Conservation (phyloP, 768 basidiomycete species). For the Pleurotus giganteus region DNA sequence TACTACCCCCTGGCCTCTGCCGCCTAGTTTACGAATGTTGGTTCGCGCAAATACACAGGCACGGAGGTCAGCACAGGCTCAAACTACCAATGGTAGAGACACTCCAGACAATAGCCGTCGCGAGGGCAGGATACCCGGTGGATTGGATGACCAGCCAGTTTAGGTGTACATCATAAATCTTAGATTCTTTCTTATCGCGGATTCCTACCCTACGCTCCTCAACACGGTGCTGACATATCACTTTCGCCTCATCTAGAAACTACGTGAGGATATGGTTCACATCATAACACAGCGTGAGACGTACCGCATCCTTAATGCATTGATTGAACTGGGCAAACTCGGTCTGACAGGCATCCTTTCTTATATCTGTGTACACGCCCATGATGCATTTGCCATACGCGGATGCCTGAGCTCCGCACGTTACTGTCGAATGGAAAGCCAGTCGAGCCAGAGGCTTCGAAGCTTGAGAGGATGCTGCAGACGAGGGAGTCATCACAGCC, state of each 20-base stretch:
- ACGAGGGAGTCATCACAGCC: too few relatives aligned
- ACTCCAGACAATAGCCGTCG: neutral
- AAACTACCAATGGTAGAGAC: conserved; percentile 2
- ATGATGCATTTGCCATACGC: conserved; percentile 89
- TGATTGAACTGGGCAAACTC: conserved; percentile 84
- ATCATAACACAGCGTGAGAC: conserved; percentile 21
- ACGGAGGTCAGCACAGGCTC: conserved; percentile 17
- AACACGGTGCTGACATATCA: neutral
- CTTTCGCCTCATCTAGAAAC: conserved; percentile 48
- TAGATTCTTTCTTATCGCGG: neutral
- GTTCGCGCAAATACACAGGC: conserved; percentile 46
- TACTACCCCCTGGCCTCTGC: conserved; percentile 53
- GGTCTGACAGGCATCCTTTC: conserved; percentile 76
- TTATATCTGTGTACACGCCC: conserved; percentile 78
- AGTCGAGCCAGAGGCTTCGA: conserved; percentile 57
- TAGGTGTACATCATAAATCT: neutral
- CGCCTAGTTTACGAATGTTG: conserved; percentile 48
- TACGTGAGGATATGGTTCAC: conserved; percentile 36
- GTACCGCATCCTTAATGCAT: conserved; percentile 78
- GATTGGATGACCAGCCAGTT: neutral
- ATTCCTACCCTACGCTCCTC: neutral
- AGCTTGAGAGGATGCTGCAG: conserved; percentile 25
- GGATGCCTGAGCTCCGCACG: conserved; percentile 69
- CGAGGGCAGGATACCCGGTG: conserved; percentile 5
- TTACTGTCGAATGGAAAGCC: conserved; percentile 69